Conservation (phyloP, 495 filamentous ascomycete species). For the Penicillium waksmanii region DNA sequence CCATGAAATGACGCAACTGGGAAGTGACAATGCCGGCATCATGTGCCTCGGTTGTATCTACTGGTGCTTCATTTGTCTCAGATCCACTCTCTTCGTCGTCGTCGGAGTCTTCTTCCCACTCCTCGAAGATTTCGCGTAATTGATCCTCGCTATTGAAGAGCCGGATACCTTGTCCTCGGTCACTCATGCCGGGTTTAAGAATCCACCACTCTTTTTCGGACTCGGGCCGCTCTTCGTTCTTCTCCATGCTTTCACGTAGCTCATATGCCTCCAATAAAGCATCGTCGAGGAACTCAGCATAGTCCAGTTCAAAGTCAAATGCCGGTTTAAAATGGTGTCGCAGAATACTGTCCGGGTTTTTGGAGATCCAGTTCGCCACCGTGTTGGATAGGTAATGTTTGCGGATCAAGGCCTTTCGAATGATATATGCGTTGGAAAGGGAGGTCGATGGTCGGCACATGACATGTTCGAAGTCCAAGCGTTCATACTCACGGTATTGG, state of each 20-base stretch:
- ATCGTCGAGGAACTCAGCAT: constrained; percentile 94
- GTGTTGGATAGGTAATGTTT: constrained; percentile 91
- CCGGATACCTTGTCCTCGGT: constrained; percentile 88
- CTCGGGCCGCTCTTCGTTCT: constrained; percentile 55
- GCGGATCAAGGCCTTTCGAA: constrained; percentile 95
- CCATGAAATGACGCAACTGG: constrained; percentile 93
- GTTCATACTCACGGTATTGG: constrained; percentile 87
- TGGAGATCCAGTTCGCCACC: constrained; percentile 76
- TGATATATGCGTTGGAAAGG: constrained; percentile 82
- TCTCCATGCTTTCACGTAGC: constrained; percentile 71
- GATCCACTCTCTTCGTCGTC: constrained; percentile 41
- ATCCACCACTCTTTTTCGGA: constrained; percentile 91
- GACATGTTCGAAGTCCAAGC: constrained; percentile 77
- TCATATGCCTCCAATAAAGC: constrained; percentile 89
- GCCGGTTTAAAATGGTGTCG: constrained; percentile 68
- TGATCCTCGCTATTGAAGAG: constrained; percentile 84
- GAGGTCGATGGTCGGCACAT: constrained; percentile 60
- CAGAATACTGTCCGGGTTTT: constrained; percentile 74
- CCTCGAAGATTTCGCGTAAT: constrained; percentile 81
- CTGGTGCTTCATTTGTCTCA: constrained; percentile 39
- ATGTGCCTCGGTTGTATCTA: constrained; percentile 31
- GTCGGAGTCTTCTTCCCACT: constrained; percentile 72
- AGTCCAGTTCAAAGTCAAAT: constrained; percentile 90
- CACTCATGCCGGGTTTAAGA: constrained; percentile 95
- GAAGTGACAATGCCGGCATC: constrained; percentile 71